Conservation (phyloP, 2,329 filamentous ascomycete species). For the Bipolaris gigantea region DNA sequence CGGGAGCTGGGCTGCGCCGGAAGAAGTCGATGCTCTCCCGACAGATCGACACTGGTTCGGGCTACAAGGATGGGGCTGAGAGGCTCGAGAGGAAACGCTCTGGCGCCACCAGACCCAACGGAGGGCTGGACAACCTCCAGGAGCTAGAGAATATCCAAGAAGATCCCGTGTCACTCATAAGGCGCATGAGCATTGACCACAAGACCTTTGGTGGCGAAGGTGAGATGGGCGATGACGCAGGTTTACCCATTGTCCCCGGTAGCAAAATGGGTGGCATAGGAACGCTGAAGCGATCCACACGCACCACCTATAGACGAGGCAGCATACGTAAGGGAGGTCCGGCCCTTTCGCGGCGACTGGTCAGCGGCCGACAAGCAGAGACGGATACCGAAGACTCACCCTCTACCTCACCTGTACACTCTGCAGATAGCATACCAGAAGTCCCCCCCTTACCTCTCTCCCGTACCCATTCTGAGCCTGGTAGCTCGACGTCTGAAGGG, state of each 20-base stretch:
- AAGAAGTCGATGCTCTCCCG: slow-evolving; percentile 96
- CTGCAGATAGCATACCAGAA: slow-evolving; percentile 39
- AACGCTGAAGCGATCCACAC: slow-evolving; percentile 83
- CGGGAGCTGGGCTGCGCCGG: slow-evolving; percentile 66
- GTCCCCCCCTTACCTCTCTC: slow-evolving; percentile 51
- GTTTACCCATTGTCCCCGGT: slow-evolving; percentile 83
- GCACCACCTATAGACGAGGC: slow-evolving; percentile 87
- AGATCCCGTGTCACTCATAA: slow-evolving; percentile 72
- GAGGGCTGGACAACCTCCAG: slow-evolving; percentile 58
- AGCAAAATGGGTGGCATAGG: slow-evolving; percentile 71
- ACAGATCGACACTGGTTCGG: slow-evolving; percentile 78
- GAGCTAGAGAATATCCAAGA: slow-evolving; percentile 80
- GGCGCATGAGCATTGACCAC: slow-evolving; percentile 65
- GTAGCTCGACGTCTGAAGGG: slow-evolving; percentile 42
- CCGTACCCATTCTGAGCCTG: slow-evolving; percentile 71
- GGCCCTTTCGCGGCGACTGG: slow-evolving; percentile 72
- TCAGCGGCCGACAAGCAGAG: slow-evolving; percentile 61
- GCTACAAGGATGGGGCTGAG: slow-evolving; percentile 83
- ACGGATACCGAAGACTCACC: slow-evolving; percentile 59
- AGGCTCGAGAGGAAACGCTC: slow-evolving; percentile 74
- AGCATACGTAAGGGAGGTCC: slow-evolving; percentile 79
- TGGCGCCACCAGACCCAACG: slow-evolving; percentile 52
- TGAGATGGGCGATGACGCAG: slow-evolving; percentile 43
- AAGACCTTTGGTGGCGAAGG: slow-evolving; percentile 45
- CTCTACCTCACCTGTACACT: slow-evolving; percentile 53